Evolutionary conservation across 2,329 filamentous ascomycete genomes (phyloP), one percentile per base, ranked within the genome.

Genomic region (Penicillium digitatum): DNA sequence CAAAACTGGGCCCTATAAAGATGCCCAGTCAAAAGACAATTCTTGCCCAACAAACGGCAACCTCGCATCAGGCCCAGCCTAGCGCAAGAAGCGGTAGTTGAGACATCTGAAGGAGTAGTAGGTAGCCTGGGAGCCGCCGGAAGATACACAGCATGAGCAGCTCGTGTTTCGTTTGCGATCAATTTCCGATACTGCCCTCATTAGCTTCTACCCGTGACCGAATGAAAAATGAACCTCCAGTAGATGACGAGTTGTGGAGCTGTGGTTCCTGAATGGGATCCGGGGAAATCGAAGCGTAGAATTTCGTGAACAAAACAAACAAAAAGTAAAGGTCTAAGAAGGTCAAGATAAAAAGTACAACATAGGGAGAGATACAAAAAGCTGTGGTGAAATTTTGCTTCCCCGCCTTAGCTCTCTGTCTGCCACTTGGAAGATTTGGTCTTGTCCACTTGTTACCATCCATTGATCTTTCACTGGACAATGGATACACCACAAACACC

Each of bases 121-220:
- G 24, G 31, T 64, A 64, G 5, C 62, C 62, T 16, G 61, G 54
- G 20, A 63, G 55, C 1, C 59, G 61, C 9, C 62, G 87, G 71
- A 92, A 92, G 32, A 92, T 78, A 62, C 88, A 88, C 77, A 86
- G 87, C 88, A 91, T 91, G 65, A 90, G 81, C 43, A 91, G 75
- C 70, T 92, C 88, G 65, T 91, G 87, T 66, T 61, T 2, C 81
- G 76, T 53, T 76, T 76, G 55, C 81, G 79, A 65, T 85, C 83
- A 3, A 83, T 75, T 20, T 82, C 80, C 3, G 82, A 90, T 48
- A 87, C 74, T 72, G 40, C 18, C 6, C 3, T 34, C 1, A 34
- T 50, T 52, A 56, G 44, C 32, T 50, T 20, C 45, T 24, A 11
- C n/a, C n/a, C 39, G 48, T 35, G 9, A 16, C 16, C 10, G 20